A percentile compares a stretch with the other conserved stretches of the same genome.
Evolutionary conservation across 2,329 filamentous ascomycete species (phyloP).

Genomic region (Aspergillus novofumigatus): DNA sequence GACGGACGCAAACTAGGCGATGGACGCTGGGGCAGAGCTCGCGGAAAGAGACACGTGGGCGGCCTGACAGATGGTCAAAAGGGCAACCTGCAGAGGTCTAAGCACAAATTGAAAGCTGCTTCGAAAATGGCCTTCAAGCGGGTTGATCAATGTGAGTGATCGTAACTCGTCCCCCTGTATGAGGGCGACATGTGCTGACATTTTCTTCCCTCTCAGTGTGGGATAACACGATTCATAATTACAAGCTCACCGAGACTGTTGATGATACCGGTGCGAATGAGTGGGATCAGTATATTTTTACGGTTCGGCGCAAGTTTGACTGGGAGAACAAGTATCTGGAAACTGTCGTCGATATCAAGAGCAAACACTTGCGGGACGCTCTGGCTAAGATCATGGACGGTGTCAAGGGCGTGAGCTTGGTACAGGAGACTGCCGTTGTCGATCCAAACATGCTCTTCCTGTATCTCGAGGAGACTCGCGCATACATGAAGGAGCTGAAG

Average conservation of each 20-base stretch:
- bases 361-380: conserved; percentile 68
- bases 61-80: conserved; percentile 11
- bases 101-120: conserved; percentile 43
- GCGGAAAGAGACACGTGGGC: conserved; percentile 12
- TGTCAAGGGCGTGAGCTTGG: conserved; percentile 72
- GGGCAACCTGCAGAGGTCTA: conserved; percentile 25
- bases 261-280: conserved; percentile 60
- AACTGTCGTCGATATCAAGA: conserved; percentile 78
- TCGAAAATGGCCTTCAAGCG: conserved; percentile 64
- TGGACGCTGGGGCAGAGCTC: conserved; percentile 13
- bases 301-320: conserved; percentile 76
- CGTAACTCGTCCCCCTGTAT: background rate
- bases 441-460: conserved; percentile 69
- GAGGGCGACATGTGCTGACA: background rate
- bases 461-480: conserved; percentile 74
- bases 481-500: conserved; percentile 61
- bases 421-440: conserved; percentile 71
- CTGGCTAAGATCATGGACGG: conserved; percentile 69
- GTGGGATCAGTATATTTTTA: conserved; percentile 78
- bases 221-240: conserved; percentile 58
- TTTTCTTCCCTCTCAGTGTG: conserved; percentile 33
- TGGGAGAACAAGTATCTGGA: conserved; percentile 77
- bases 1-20: conserved; percentile 16
- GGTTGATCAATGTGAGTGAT: conserved; percentile 54
- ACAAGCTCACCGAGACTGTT: conserved; percentile 63